Percentiles rank a stretch among this genome's conserved stretches.
These are phyloP conservation scores for Trichoderma endophyticum DNA, from an alignment of 2,329 filamentous ascomycete species.

Conservation along the genomic window DNA sequence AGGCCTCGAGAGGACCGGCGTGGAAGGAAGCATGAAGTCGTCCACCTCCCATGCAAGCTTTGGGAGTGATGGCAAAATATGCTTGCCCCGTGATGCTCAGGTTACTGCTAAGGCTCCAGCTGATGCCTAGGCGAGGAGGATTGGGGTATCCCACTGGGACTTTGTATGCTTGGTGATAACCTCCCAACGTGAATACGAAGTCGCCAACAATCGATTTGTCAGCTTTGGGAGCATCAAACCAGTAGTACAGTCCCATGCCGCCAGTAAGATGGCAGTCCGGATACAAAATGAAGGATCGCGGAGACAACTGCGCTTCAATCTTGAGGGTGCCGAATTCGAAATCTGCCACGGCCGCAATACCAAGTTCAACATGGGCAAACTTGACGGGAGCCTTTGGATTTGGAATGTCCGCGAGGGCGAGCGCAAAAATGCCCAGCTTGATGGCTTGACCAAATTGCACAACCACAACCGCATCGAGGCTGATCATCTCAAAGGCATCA, in stretches of 20 bases:
- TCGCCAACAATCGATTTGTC: not conserved
- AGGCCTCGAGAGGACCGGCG: not conserved
- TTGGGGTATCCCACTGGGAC: not conserved
- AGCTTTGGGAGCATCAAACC: not conserved
- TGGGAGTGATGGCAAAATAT: not conserved
- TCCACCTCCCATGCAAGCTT: not conserved
- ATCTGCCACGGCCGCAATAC: not conserved
- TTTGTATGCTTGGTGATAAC: not conserved
- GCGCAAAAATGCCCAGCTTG: not conserved
- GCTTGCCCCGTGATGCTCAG: not conserved
- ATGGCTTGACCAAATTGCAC: not conserved
- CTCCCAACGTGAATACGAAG: not conserved
- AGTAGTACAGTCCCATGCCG: not conserved
- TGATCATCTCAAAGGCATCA: not conserved
- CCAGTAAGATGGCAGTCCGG: not conserved
- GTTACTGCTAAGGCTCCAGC: not conserved
- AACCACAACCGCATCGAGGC: not conserved
- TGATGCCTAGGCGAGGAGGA: not conserved
- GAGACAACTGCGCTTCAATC: not conserved
- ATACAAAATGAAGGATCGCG: not conserved
- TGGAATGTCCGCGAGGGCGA: not conserved
- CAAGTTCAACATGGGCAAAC: not conserved
- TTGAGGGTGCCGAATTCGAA: not conserved
- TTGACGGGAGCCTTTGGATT: not conserved
- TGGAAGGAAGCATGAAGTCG: not conserved